Evolutionary conservation across 306 rosid genomes (phyloP).

Genomic region (Trifolium pratense): DNA sequence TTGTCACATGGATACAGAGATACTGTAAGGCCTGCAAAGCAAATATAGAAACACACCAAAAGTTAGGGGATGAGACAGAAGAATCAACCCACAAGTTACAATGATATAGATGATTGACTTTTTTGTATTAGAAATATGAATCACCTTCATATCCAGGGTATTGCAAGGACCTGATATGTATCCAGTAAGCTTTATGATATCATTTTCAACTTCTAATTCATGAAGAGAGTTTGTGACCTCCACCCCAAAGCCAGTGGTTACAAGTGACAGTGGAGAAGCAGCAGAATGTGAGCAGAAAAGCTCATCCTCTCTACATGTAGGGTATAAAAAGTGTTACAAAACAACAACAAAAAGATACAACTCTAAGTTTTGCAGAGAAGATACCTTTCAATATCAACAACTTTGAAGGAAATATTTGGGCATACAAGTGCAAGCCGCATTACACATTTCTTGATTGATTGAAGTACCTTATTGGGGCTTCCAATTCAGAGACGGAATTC

Average conservation of each 20-base stretch:
- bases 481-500: constrained; percentile 44
- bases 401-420: constrained; percentile 67
- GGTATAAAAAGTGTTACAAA: constrained; percentile 43
- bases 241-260: constrained; percentile 73
- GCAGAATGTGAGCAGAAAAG: constrained; percentile 72
- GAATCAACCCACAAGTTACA: constrained; percentile 26
- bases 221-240: constrained; percentile 64
- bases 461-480: constrained; percentile 88
- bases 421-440: constrained; percentile 67
- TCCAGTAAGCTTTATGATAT: constrained; percentile 73
- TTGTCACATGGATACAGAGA: constrained; percentile 81
- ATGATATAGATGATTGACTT: constrained; percentile 39
- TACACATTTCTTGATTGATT: constrained; percentile 77
- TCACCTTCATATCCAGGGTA: constrained; percentile 64
- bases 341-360: constrained; percentile 34
- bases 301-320: constrained; percentile 67
- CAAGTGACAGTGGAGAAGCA: constrained; percentile 71
- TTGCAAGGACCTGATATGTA: constrained; percentile 69
- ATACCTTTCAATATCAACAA: constrained; percentile 83
- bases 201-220: constrained; percentile 59
- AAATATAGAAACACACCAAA: constrained; percentile 34
- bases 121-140: constrained; percentile 36
- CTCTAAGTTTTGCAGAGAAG: constrained; percentile 35
- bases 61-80: constrained; percentile 33
- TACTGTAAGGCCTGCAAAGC: constrained; percentile 85